Conservation (phyloP, 1,284 basidiomycete genomes). For the Malassezia psittaci region DNA sequence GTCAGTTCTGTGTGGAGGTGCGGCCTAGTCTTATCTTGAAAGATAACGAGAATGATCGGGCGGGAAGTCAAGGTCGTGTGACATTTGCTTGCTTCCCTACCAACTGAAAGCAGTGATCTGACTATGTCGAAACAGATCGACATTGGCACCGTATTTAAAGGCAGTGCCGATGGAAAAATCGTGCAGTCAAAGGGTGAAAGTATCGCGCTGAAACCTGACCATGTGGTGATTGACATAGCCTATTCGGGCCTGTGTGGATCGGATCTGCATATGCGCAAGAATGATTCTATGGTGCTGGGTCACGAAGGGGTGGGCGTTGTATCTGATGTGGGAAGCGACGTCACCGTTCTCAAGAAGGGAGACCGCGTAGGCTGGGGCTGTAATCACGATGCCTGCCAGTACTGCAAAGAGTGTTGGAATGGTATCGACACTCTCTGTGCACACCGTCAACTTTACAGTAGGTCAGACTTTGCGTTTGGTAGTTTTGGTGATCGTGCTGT, state of each 20-base stretch:
- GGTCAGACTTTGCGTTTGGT: slow-evolving; percentile 29
- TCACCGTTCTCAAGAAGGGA: slow-evolving; percentile 30
- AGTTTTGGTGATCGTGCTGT: slow-evolving; percentile 40
- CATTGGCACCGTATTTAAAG: slow-evolving; percentile 38
- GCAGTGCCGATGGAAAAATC: slow-evolving; percentile 32
- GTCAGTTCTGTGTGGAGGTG: too few relatives aligned
- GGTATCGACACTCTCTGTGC: slow-evolving; percentile 39
- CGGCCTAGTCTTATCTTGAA: too few relatives aligned
- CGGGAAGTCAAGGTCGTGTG: too few relatives aligned
- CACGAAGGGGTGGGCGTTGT: slow-evolving; percentile 44
- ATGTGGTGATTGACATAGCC: slow-evolving; percentile 40
- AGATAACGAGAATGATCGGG: too few relatives aligned
- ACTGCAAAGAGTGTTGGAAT: slow-evolving; percentile 34
- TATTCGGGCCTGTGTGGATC: slow-evolving; percentile 41
- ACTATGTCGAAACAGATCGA: slow-evolving; percentile 18
- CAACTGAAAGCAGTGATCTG: too few relatives aligned
- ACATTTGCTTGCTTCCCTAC: too few relatives aligned
- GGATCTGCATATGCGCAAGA: slow-evolving; percentile 33
- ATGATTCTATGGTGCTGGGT: slow-evolving; percentile 31
- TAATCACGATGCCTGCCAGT: slow-evolving; percentile 31
- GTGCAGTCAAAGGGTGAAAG: slow-evolving; percentile 25
- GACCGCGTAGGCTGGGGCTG: slow-evolving; percentile 44
- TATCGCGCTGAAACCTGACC: slow-evolving; percentile 19
- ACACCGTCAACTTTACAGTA: slow-evolving; percentile 28
- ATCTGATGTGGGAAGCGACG: slow-evolving; percentile 29